Evolutionary conservation across 225 moss, liverwort and hornwort genomes (phyloP).

Genomic region (Climacium dendroides): DNA sequence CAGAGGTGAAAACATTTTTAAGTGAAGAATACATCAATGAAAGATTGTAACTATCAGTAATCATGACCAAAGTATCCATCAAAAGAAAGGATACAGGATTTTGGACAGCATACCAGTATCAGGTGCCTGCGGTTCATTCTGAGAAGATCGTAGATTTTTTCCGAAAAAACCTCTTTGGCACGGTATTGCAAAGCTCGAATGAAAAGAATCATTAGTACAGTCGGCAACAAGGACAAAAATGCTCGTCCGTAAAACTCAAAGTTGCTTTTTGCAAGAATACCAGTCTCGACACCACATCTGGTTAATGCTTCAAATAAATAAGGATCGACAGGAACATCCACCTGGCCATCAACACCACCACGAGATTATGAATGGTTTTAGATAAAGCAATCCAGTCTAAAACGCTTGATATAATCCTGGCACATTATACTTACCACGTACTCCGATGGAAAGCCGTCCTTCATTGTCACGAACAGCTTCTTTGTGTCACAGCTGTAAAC

Average conservation of each 20-base stretch:
- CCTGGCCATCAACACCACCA: slow-evolving; percentile 41
- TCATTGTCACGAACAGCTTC: slow-evolving; percentile 82
- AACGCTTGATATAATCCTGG: not conserved
- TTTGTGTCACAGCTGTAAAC: slow-evolving; percentile 86
- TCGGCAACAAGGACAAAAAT: slow-evolving; percentile 57
- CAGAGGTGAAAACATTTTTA: not conserved
- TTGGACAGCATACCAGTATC: slow-evolving; percentile 44
- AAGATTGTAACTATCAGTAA: not conserved
- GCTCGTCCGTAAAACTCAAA: slow-evolving; percentile 67
- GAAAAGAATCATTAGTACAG: slow-evolving; percentile 58
- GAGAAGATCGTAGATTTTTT: slow-evolving; percentile 82
- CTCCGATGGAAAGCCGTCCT: slow-evolving; percentile 88
- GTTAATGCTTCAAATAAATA: slow-evolving; percentile 53
- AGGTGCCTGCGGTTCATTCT: slow-evolving; percentile 84
- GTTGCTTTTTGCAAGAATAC: slow-evolving; percentile 50
- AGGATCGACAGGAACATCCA: slow-evolving; percentile 93
- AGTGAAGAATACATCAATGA: not conserved
- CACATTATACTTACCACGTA: slow-evolving; percentile 55
- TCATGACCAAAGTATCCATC: not conserved
- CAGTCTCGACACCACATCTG: slow-evolving; percentile 64
- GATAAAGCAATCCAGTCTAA: not conserved
- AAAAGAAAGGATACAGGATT: not conserved
- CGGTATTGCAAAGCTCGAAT: slow-evolving; percentile 68
- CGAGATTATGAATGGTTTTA: not conserved
- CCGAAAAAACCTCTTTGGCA: slow-evolving; percentile 53